Base-by-base conservation (phyloP, 352 stramenopile species). In the Phytophthora rubi region DNA sequence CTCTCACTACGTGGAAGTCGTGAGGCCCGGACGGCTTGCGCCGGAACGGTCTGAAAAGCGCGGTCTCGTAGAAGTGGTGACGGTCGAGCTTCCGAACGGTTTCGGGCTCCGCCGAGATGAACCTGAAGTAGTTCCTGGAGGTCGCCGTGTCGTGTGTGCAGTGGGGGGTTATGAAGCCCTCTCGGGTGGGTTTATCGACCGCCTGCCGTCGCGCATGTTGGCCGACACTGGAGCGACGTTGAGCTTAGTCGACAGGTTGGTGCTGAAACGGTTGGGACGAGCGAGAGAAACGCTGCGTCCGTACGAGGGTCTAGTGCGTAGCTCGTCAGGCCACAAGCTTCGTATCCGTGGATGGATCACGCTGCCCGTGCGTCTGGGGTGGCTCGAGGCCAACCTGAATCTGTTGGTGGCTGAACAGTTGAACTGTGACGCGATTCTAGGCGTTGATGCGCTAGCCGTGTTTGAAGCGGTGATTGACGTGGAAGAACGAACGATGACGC, bases 401-500 rank as follows among this genome's bases (percentile, higher is more conserved):
- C 0, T 51, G 18, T 30, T 49, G n/a, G 53, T 37, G 1, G 53
- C 53, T 12, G 53, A 60, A 4, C 15, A 23, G 33, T 21, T 60
- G 35, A 32, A 37, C 35, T 16, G 30, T 5, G 53, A 60, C 18
- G 35, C 32, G 0, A 48, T 60, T 13, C 18, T 60, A 2, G 53
- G 53, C 0, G 35, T 49, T 2, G 53, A 60, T n/a, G 53, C 35
- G 0, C 6, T 60, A 6, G 2, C 21, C 0, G 35, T 4, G 0
- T 52, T 60, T 10, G 33, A 13, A 13, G 53, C 53, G 3, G 53
- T 60, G n/a, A 60, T 60, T 3, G 53, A 60, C 10, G 53, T 60
- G 8, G 8, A 21, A 0, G 35, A 51, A 0, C 18, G 53, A 15
- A 51, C 8, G 1, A 60, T 60, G 53, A 60, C 35, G 32, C 33